phyloP scores from a whole-genome alignment of 2,329 filamentous ascomycete species.

The Simplicillium sp. region DNA sequence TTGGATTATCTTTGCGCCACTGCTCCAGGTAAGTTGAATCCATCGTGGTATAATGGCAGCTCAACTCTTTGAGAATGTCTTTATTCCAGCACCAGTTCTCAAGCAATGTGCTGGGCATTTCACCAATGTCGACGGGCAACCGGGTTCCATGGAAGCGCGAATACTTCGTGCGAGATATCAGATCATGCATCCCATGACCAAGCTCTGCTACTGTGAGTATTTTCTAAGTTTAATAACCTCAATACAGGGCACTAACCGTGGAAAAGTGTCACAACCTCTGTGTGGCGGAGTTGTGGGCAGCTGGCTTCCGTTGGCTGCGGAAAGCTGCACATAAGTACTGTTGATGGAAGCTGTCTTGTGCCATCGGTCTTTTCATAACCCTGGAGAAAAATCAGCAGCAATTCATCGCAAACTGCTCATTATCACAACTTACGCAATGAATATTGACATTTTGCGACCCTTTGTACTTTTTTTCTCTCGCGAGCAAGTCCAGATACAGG shows the following conservation, averaged over 20 bases:
- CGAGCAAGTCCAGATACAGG: conserved; percentile 1
- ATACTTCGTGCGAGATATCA: conserved; percentile 1
- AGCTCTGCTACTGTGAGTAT: conserved; percentile 1
- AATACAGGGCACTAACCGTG: not conserved
- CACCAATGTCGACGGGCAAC: conserved; percentile 1
- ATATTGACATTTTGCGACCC: conserved; percentile 1
- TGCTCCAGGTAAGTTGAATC: not conserved
- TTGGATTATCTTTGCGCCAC: not conserved
- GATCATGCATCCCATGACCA: conserved; percentile 2
- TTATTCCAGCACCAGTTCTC: conserved; percentile 2
- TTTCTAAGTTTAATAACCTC: not conserved
- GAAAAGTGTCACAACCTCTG: not conserved
- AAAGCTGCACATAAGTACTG: conserved; percentile 1
- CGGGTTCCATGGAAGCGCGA: not conserved
- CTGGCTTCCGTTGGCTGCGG: not conserved
- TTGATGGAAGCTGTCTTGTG: not conserved
- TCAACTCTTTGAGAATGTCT: not conserved
- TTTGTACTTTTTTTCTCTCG: not conserved
- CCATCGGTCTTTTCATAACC: not conserved
- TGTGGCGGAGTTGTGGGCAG: not conserved
- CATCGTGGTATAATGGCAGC: not conserved
- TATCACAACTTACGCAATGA: not conserved
- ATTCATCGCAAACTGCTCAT: not conserved
- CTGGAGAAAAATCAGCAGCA: not conserved
- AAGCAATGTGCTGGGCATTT: conserved; percentile 1